A percentile compares a stretch with the other conserved stretches of the same genome.
Evolutionary conservation across 768 basidiomycete genomes (phyloP).

Genomic region (Suillus hirtellus): DNA sequence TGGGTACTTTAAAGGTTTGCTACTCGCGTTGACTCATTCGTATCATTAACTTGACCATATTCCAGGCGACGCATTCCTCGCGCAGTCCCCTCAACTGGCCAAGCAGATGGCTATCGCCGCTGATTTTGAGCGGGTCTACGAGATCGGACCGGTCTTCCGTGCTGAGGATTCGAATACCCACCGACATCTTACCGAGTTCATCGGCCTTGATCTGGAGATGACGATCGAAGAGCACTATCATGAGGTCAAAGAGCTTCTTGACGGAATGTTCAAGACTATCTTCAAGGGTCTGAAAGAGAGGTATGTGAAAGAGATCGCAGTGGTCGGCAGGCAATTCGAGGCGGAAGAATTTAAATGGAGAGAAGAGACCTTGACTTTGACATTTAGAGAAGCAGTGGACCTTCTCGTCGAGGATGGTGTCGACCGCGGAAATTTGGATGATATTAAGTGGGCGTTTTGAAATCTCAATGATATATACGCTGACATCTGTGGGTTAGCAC

Average conservation of each 20-base stretch:
- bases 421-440: slow-evolving; percentile 74
- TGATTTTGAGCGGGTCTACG: slow-evolving; percentile 97
- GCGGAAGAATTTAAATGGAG: slow-evolving; percentile 96
- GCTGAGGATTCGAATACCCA: slow-evolving; percentile 98
- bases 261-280: slow-evolving; percentile 81
- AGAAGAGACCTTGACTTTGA: slow-evolving; percentile 83
- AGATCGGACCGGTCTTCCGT: slow-evolving; percentile 95
- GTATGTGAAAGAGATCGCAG: slow-evolving; percentile 80
- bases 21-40: slow-evolving; percentile 3
- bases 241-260: slow-evolving; percentile 92
- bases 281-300: slow-evolving; percentile 81
- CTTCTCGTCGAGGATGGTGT: slow-evolving; percentile 87
- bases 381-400: slow-evolving; percentile 86
- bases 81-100: slow-evolving; percentile 95
- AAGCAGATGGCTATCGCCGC: slow-evolving; percentile 99
- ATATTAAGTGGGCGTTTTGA: slow-evolving; percentile 70
- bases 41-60: slow-evolving; percentile 6
- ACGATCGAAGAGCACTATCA: slow-evolving; percentile 98
- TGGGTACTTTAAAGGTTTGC: slow-evolving; percentile 88
- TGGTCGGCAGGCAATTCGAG: slow-evolving; percentile 84
- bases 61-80: slow-evolving; percentile 87
- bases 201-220: slow-evolving; percentile 99
- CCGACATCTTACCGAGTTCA: slow-evolving; percentile 97
- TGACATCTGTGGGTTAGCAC: slow-evolving; percentile 57
- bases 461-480: slow-evolving; percentile 1